These are phyloP conservation scores for Collybiopsis confluens DNA, from an alignment of 768 basidiomycete species.

Conservation along the genomic window DNA sequence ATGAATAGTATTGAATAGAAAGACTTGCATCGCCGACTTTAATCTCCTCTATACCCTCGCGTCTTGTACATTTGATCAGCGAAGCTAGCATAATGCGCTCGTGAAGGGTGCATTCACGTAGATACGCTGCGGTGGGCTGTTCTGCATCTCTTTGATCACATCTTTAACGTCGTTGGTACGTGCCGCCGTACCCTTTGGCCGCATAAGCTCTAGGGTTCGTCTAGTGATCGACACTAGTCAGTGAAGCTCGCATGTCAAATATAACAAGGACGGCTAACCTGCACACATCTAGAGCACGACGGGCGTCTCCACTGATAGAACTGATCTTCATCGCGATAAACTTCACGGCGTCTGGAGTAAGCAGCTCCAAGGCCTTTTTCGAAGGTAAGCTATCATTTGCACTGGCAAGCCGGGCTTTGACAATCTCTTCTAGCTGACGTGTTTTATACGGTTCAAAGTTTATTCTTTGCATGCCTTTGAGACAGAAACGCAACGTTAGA, in stretches of 20 bases:
- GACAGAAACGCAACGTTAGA: neutral
- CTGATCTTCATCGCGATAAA: constrained; percentile 72
- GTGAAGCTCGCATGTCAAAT: neutral
- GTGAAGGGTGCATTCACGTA: constrained; percentile 80
- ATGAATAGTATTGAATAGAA: neutral
- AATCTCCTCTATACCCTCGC: constrained; percentile 85
- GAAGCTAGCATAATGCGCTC: constrained; percentile 87
- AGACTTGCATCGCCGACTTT: constrained; percentile 71
- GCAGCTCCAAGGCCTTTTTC: constrained; percentile 42
- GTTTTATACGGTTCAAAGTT: constrained; percentile 89
- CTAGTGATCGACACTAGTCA: constrained; percentile 27
- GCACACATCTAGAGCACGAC: constrained; percentile 90
- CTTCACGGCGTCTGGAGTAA: constrained; percentile 70
- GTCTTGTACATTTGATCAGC: constrained; percentile 73
- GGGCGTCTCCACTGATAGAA: constrained; percentile 88
- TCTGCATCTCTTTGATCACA: constrained; percentile 84
- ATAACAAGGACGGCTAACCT: constrained; percentile 36
- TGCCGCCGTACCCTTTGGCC: constrained; percentile 46
- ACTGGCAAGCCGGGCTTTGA: constrained; percentile 71
- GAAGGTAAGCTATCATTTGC: constrained; percentile 48
- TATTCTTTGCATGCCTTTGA: constrained; percentile 79
- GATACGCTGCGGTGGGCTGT: constrained; percentile 84
- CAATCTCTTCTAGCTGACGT: constrained; percentile 77
- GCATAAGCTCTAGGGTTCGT: constrained; percentile 80
- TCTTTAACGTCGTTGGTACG: constrained; percentile 68